Evolutionary conservation across 306 rosid species (phyloP).

Genomic region (Vigna angularis): DNA sequence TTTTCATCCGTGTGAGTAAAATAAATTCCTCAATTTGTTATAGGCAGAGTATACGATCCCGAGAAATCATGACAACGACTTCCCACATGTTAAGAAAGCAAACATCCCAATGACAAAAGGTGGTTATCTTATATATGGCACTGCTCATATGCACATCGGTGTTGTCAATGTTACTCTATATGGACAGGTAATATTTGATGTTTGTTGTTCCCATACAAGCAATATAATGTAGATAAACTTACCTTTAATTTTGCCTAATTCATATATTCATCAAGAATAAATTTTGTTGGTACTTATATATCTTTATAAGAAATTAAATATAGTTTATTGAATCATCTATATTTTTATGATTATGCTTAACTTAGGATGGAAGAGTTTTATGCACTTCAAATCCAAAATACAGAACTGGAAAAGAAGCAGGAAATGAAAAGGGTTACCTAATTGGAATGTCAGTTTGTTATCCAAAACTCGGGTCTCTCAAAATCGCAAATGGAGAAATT

Average conservation of each 20-base stretch:
- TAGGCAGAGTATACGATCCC: neutral
- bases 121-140: neutral
- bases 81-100: neutral
- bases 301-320: no score
- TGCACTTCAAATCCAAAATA: neutral
- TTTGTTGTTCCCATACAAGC: no score
- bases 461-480: no score
- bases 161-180: neutral
- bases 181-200: no score
- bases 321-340: no score
- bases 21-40: no score
- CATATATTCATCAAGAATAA: neutral
- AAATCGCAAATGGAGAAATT: no score
- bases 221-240: neutral
- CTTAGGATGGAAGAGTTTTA: slow-evolving; percentile 9
- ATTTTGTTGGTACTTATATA: no score
- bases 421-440: neutral
- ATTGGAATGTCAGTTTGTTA: neutral
- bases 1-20: no score
- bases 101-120: neutral
- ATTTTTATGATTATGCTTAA: neutral
- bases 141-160: neutral
- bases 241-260: no score
- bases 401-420: neutral
- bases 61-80: neutral